Evolutionary conservation across 2,329 filamentous ascomycete genomes (phyloP).

Genomic region (Coleophoma eucalyptorum): DNA sequence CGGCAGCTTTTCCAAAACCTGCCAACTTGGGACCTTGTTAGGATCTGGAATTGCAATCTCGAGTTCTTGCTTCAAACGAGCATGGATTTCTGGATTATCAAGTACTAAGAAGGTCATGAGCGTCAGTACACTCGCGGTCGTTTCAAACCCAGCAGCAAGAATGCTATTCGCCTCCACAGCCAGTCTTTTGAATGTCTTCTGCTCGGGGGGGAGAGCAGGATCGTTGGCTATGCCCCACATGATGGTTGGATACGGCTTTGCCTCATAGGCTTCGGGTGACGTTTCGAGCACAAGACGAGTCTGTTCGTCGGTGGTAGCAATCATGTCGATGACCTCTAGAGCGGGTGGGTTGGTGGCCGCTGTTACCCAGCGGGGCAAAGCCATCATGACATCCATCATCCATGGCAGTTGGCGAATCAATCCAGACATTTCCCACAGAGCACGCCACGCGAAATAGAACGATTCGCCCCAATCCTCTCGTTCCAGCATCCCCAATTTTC

Average conservation of each 20-base stretch:
- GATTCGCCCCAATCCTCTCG: slow-evolving; percentile 14
- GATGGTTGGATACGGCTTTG: slow-evolving; percentile 3
- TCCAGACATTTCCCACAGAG: slow-evolving; percentile 13
- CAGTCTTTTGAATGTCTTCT: slow-evolving; percentile 27
- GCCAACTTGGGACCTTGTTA: slow-evolving; percentile 14
- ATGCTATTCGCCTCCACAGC: slow-evolving; percentile 27
- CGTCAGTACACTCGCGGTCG: slow-evolving; percentile 25
- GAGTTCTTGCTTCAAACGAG: slow-evolving; percentile 29
- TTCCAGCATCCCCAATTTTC: slow-evolving; percentile 23
- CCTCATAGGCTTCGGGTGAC: slow-evolving; percentile 1
- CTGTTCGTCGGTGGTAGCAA: slow-evolving; percentile 1
- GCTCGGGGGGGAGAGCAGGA: slow-evolving; percentile 15
- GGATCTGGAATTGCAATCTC: slow-evolving; percentile 6
- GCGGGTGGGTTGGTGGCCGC: background rate
- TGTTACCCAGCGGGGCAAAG: slow-evolving; percentile 5
- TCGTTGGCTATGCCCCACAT: slow-evolving; percentile 4
- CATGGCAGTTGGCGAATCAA: slow-evolving; percentile 3
- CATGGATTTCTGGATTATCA: slow-evolving; percentile 21
- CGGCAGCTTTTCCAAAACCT: slow-evolving; percentile 18
- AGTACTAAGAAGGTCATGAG: slow-evolving; percentile 30
- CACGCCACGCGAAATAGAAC: slow-evolving; percentile 22
- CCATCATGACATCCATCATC: slow-evolving; percentile 4
- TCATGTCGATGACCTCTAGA: slow-evolving; percentile 5
- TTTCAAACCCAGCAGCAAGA: slow-evolving; percentile 30
- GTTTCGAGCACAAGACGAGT: background rate